These are phyloP conservation scores for Stylosanthes scabra DNA, from an alignment of 331 rosid species.

Conservation along the genomic window DNA sequence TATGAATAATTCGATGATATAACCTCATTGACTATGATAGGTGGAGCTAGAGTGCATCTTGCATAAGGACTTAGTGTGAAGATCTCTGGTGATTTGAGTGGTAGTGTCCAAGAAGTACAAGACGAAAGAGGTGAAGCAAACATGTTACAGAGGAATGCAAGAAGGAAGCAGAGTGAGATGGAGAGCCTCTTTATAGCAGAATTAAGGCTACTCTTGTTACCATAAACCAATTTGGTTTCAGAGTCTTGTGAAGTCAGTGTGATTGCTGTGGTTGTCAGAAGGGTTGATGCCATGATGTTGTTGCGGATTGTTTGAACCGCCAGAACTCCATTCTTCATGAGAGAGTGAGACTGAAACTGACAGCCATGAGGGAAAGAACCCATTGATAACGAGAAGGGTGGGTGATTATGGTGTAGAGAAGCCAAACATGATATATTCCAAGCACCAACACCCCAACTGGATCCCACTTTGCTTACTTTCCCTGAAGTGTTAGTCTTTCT, in stretches of 20 bases:
- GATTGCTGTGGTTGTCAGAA: conserved; percentile 82
- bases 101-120: conserved; percentile 92
- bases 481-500: too few species aligned
- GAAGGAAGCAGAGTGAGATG: conserved; percentile 77
- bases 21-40: too few species aligned
- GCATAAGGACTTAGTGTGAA: conserved; percentile 59
- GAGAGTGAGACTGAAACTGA: conserved; percentile 49
- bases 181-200: conserved; percentile 72
- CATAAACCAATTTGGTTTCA: conserved; percentile 53
- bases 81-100: conserved; percentile 68
- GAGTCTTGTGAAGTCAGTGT: conserved; percentile 65
- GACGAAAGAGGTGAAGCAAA: conserved; percentile 56
- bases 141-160: too few species aligned
- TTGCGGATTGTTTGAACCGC: conserved; percentile 84
- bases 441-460: conserved; percentile 62
- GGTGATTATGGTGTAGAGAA: conserved; percentile 53
- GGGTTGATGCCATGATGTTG: conserved; percentile 89
- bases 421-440: conserved; percentile 71
- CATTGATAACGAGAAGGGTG: conserved; percentile 77
- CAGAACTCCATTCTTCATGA: conserved; percentile 81
- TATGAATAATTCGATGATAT: too few species aligned
- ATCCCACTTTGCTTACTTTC: too few species aligned
- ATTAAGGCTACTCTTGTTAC: conserved; percentile 53
- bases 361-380: conserved; percentile 76
- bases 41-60: conserved; percentile 12